Base-by-base conservation (phyloP, 331 rosid genomes). In the Malus hybrid region DNA sequence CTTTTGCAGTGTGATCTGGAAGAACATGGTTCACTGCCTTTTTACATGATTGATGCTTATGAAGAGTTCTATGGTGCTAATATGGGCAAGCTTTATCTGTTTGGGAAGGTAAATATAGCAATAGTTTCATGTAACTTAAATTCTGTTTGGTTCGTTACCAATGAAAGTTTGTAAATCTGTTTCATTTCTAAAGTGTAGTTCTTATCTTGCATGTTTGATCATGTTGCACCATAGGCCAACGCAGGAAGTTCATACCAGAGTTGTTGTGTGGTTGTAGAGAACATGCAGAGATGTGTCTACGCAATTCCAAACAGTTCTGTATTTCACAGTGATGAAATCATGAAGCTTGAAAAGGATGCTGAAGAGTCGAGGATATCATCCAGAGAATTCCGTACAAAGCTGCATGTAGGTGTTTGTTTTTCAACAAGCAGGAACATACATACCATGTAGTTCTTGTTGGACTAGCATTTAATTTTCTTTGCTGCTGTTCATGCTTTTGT, bases 181-280 rank as follows among this genome's bases (percentile, higher is more conserved):
- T 72, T 20, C 10, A 14, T 59, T 71, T 56, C 33, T 56, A 6
- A 71, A 55, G 65, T 55, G 33, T 9, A 36, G 54, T 63, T 70
- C 75, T 75, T 55, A 71, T 67, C 4, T 69, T 28, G n/a, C 42
- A 56, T 34, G 67, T 50, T 70, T 78, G 28, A 54, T 76, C 69
- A 68, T 73, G 77, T 73, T 46, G 80, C 22, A 33, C 27, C 39
- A 6, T 74, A 94, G 97, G 97, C 90, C 70, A 94, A 86, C 80
- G 78, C 89, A 59, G 96, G 97, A 81, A 74, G 69, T 77, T 63
- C 84, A 24, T 89, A 87, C 86, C 95, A 88, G 69, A 94, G 99
- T 81, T 94, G 99, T 84, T 91, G 96, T 78, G 89, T 84, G 71
- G 91, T 94, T 67, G 96, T 90, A 66, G 90, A 92, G 89, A 92